Evolutionary conservation across 345 rosid species (phyloP), one percentile per base, ranked within the genome.

Genomic region (Citrus maxima): DNA sequence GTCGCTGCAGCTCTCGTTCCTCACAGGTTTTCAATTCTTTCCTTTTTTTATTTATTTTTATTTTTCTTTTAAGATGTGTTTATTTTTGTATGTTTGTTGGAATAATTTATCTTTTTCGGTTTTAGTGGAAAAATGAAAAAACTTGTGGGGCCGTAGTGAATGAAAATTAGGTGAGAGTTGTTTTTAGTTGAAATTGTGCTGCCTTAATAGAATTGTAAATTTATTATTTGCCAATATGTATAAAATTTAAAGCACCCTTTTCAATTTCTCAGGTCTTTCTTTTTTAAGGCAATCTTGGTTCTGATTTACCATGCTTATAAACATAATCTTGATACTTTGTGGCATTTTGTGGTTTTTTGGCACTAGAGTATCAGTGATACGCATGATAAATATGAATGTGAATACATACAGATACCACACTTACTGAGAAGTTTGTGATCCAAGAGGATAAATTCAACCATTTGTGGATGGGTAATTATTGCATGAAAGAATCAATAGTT

Each of bases 1-100:
- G 88, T 87, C 75, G 82, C 91, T 37, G 94, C 98, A 40, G 86
- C 85, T 78, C 91, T 93, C 24, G 88, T 89, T 42, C 98, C 97
- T 80, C 94, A 92, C 87, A 92, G 98, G 98, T 89, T 68, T 30
- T 30, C 51, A 54, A 18, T 13, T 37, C 1, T 7, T 51, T 68
- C 59, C 25, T 32, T 59, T 77, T 51, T 22, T 3, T 24, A 38
- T 4, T 16, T 2, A 34, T 66, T 30, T 54, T 10, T 25, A 2
- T 32, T 7, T 30, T 38, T 54, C 37, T 37, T 37, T 7, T 19
- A 35, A 24, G 22, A 9, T 16, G 34, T 32, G 34, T 32, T 32
- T 32, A 32, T 32, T 32, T 32, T 32, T 32, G 34, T 32, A 24
- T 60, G 19, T 63, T 42, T 37, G 30, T 32, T 58, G 25, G 55